A percentile compares a stretch with the other conserved stretches of the same genome.
Conservation (phyloP, 2,329 filamentous ascomycete species). For the Fusarium illudens region DNA sequence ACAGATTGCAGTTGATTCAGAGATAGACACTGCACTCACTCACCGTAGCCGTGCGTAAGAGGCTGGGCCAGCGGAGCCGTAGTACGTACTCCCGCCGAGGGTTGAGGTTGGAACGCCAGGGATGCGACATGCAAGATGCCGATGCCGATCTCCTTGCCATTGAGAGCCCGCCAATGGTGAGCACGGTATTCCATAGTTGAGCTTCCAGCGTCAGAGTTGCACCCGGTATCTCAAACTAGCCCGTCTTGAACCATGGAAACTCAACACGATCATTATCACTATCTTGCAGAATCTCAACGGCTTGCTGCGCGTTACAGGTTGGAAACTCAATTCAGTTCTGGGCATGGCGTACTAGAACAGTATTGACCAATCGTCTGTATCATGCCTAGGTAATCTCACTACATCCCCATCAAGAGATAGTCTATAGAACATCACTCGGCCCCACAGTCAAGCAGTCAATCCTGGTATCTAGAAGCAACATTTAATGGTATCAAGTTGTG, state of each 20-base stretch:
- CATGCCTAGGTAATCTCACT: too few species aligned
- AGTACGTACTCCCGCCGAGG: not conserved
- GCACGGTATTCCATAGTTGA: not conserved
- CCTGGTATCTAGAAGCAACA: not conserved
- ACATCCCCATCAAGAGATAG: not conserved
- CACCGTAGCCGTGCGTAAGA: not conserved
- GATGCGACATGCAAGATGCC: not conserved
- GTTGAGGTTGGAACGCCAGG: slow-evolving; percentile 7
- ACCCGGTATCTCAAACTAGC: slow-evolving; percentile 14
- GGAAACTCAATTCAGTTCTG: not conserved
- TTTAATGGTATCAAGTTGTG: slow-evolving; percentile 20
- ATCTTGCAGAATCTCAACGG: slow-evolving; percentile 16
- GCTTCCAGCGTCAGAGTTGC: slow-evolving; percentile 5
- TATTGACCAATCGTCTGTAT: not conserved
- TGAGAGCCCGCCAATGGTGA: not conserved
- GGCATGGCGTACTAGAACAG: not conserved
- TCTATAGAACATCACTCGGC: not conserved
- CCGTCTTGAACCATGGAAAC: not conserved
- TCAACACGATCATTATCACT: slow-evolving; percentile 15
- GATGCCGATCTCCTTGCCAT: not conserved
- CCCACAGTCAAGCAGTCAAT: not conserved
- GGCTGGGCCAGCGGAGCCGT: slow-evolving; percentile 13
- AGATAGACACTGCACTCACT: not conserved
- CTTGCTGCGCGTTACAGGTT: not conserved
- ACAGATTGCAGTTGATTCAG: not conserved